These are phyloP conservation scores for Fusarium pilosicola DNA, from an alignment of 2,329 filamentous ascomycete species.

Conservation along the genomic window DNA sequence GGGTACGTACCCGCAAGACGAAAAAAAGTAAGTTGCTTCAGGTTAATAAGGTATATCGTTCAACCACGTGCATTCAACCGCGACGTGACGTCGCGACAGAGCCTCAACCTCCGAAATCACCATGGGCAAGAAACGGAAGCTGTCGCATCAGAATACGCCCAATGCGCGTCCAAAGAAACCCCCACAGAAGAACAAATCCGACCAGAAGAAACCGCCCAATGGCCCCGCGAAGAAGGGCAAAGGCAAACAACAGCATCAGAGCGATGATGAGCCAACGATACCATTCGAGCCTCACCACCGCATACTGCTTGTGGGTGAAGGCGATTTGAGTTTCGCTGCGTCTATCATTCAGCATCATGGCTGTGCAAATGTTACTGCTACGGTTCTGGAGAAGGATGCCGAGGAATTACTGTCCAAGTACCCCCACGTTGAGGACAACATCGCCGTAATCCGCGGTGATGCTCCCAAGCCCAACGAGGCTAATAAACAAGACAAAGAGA, in stretches of 20 bases:
- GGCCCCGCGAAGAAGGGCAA: slow-evolving; percentile 37
- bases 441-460: slow-evolving; percentile 58
- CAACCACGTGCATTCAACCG: slow-evolving; percentile 11
- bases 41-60: neutral
- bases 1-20: slow-evolving; percentile 6
- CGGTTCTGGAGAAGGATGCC: slow-evolving; percentile 69
- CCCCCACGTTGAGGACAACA: slow-evolving; percentile 72
- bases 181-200: slow-evolving; percentile 28
- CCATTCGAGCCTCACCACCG: slow-evolving; percentile 74
- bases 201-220: slow-evolving; percentile 35
- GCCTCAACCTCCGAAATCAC: neutral
- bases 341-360: slow-evolving; percentile 73
- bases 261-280: slow-evolving; percentile 60
- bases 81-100: slow-evolving; percentile 20
- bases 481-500: neutral
- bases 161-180: slow-evolving; percentile 34
- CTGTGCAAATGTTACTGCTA: slow-evolving; percentile 74
- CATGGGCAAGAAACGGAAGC: slow-evolving; percentile 59
- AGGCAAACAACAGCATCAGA: slow-evolving; percentile 42
- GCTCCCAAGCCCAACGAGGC: slow-evolving; percentile 29
- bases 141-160: slow-evolving; percentile 42
- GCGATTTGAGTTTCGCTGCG: slow-evolving; percentile 80
- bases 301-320: slow-evolving; percentile 83
- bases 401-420: slow-evolving; percentile 76
- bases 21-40: neutral